A percentile compares a stretch with the other conserved stretches of the same genome.
These are phyloP conservation scores for Dryas octopetala DNA, from an alignment of 306 rosid species.

Conservation along the genomic window DNA sequence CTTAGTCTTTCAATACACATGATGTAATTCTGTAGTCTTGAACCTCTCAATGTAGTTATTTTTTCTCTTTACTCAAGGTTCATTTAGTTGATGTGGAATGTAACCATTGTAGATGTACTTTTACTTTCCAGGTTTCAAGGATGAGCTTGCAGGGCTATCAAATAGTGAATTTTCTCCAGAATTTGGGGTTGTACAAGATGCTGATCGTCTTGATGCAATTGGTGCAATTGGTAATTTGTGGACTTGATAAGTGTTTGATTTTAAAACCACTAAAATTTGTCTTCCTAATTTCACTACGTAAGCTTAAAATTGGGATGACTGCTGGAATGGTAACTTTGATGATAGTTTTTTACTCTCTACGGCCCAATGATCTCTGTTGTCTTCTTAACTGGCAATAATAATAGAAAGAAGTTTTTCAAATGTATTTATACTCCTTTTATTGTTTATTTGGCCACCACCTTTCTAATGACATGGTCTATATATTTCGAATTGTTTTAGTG, in stretches of 20 bases:
- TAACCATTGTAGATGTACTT: slow-evolving; percentile 3
- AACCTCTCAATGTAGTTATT: neutral
- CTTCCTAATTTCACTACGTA: neutral
- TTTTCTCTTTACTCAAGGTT: neutral
- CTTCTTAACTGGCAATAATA: neutral
- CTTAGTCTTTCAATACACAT: neutral
- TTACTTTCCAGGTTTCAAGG: slow-evolving; percentile 73
- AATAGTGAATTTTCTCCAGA: slow-evolving; percentile 52
- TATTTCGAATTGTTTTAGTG: neutral
- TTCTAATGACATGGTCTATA: neutral
- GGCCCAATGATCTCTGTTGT: neutral
- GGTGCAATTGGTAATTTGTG: slow-evolving; percentile 80
- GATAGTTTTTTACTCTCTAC: neutral
- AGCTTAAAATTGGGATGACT: neutral
- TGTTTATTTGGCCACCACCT: neutral
- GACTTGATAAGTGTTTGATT: slow-evolving; percentile 1
- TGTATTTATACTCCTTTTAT: neutral
- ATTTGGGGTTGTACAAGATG: slow-evolving; percentile 89
- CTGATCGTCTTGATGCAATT: slow-evolving; percentile 94
- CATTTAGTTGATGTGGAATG: neutral
- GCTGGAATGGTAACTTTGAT: neutral
- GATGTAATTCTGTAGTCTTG: neutral
- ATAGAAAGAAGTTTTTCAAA: neutral
- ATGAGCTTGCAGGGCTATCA: slow-evolving; percentile 61
- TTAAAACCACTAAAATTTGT: neutral